phyloP scores from a whole-genome alignment of 768 basidiomycete species.

The Coprinopsis sp. region DNA sequence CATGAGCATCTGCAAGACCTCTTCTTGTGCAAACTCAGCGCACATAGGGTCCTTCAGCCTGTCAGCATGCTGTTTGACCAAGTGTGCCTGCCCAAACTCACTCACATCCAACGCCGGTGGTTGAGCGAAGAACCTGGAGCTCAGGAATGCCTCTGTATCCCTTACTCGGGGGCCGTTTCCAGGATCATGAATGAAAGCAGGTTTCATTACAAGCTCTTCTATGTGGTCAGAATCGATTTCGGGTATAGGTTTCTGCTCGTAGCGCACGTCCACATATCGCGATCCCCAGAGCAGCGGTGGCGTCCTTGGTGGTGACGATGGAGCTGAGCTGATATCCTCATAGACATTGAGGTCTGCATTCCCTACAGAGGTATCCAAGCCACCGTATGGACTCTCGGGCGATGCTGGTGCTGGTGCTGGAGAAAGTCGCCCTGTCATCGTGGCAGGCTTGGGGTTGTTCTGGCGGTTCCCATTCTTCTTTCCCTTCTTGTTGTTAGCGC shows the following conservation, averaged over 20 bases:
- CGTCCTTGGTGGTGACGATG: neutral
- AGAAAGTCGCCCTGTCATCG: neutral
- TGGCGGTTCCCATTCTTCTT: conserved; percentile 1
- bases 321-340: neutral
- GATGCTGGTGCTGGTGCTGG: too few relatives aligned
- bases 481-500: conserved; percentile 9
- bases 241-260: conserved; percentile 8
- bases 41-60: conserved; percentile 51
- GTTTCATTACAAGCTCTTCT: conserved; percentile 25
- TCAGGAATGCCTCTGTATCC: conserved; percentile 59
- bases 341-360: neutral
- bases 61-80: neutral
- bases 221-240: conserved; percentile 5
- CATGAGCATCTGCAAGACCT: conserved; percentile 68
- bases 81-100: neutral
- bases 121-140: conserved; percentile 60
- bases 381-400: too few relatives aligned
- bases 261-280: neutral
- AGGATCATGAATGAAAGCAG: conserved; percentile 69
- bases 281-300: conserved; percentile 1
- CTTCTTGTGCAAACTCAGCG: conserved; percentile 72
- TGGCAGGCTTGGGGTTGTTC: neutral
- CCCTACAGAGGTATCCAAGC: neutral
- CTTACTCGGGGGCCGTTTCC: conserved; percentile 77
- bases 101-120: conserved; percentile 51